Evolutionary conservation across 1,284 basidiomycete genomes (phyloP), one percentile per base, ranked within the genome.

Genomic region (Gymnopus androsaceus): DNA sequence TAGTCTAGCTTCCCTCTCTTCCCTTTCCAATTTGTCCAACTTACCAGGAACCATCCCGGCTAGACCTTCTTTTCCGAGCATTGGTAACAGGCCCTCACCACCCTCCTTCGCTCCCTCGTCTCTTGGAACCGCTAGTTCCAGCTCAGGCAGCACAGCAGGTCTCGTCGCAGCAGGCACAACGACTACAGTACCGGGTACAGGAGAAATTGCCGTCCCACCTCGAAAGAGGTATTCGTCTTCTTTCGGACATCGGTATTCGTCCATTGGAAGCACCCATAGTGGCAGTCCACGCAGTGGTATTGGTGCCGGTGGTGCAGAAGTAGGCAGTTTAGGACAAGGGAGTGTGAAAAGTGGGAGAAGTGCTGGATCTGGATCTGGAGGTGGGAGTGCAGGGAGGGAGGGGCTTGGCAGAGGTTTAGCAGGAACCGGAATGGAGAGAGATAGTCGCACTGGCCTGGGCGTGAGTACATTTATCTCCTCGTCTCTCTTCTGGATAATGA

Each of bases 201-300:
- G 33, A 30, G 47, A 55, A 47, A 37, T 58, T 45, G 64, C 71
- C 33, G 59, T 62, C 1, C 60, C 65, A 19, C 40, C 57, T 3
- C 69, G 82, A 37, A 83, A 83, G 63, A 72, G 82, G 5, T 84
- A 84, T 67, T 87, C 85, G 41, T 88, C 85, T 59, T 88, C 83
- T 59, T 90, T 90, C 66, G 82, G 85, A 8, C 83, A 90, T 66
- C 77, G 87, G 37, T 88, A 88, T 66, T 72, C 71, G 28, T 62
- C 72, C 38, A 59, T 58, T 25, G 61, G 48, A 1, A 30, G 21
- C 21, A 27, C 27, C 19, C 19, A 28, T 42, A 57, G 50, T 14
- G 54, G 44, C 25, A 46, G 44, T 31, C 6, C 34, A 38, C 62
- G 23, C 53, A 59, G 25, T 27, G 51, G 38, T 36, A 61, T 42